A percentile compares a stretch with the other conserved stretches of the same genome.
Evolutionary conservation across 805 yeast genomes (phyloP).

Genomic region (Wickerhamiella sergipiensis): DNA sequence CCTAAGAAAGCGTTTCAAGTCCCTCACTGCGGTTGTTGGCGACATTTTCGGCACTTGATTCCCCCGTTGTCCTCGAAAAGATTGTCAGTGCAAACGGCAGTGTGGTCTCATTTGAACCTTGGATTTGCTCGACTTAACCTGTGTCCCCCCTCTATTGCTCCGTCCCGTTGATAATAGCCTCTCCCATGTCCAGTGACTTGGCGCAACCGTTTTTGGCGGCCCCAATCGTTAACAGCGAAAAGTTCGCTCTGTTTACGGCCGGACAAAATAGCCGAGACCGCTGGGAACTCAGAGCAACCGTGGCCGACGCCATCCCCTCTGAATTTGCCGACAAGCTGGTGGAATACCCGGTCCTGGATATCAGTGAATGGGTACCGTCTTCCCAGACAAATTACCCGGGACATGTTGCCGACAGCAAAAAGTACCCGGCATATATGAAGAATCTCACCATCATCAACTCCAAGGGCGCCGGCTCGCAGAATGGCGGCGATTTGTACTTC

Average conservation of each 20-base stretch:
- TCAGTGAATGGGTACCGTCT: not conserved
- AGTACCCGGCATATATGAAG: constrained; percentile 16
- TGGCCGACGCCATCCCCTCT: not conserved
- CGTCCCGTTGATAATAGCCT: not conserved
- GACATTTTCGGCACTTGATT: not conserved
- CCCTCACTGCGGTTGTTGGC: not conserved
- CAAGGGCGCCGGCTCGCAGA: constrained; percentile 19
- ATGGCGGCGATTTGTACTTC: constrained; percentile 19
- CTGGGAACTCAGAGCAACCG: not conserved
- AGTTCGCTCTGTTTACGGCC: not conserved
- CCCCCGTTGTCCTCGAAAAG: not conserved
- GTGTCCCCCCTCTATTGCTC: not conserved
- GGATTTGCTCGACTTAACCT: not conserved
- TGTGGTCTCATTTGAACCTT: not conserved
- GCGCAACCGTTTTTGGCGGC: not conserved
- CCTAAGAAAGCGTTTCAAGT: not conserved
- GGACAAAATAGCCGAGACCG: not conserved
- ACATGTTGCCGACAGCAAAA: not conserved
- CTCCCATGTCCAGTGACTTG: not conserved
- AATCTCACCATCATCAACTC: constrained; percentile 25
- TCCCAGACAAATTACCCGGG: not conserved
- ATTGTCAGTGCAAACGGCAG: too few species aligned
- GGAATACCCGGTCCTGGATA: not conserved
- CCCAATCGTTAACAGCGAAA: not conserved
- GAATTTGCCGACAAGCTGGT: not conserved